phyloP scores from a whole-genome alignment of 345 rosid species.

The Salix exigua region DNA sequence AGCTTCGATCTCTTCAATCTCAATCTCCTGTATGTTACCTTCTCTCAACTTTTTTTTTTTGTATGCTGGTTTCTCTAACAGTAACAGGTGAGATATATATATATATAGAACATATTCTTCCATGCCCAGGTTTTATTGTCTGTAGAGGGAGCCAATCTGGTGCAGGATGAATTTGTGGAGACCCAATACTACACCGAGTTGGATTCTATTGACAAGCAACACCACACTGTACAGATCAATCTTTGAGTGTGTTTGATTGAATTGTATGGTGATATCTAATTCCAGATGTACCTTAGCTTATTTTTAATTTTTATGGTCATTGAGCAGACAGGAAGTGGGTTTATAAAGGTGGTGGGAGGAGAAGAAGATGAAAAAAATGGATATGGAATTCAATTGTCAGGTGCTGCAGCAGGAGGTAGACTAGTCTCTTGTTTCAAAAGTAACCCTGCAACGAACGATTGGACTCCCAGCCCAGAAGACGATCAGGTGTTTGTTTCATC shows the following conservation, averaged over 20 bases:
- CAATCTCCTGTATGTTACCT: slow-evolving; percentile 33
- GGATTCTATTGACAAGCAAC: slow-evolving; percentile 62
- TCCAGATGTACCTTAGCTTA: not conserved
- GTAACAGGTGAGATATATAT: no score
- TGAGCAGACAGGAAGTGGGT: slow-evolving; percentile 66
- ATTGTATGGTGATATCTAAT: not conserved
- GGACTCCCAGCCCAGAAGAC: slow-evolving; percentile 47
- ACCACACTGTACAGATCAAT: slow-evolving; percentile 44
- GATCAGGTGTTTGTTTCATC: slow-evolving; percentile 34
- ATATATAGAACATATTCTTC: no score
- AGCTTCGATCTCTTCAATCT: slow-evolving; percentile 53
- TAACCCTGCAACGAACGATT: slow-evolving; percentile 76
- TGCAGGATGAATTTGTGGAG: slow-evolving; percentile 56
- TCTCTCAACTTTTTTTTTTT: not conserved
- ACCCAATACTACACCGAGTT: slow-evolving; percentile 56
- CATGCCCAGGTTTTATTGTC: slow-evolving; percentile 27
- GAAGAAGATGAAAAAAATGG: slow-evolving; percentile 38
- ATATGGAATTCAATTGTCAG: slow-evolving; percentile 14
- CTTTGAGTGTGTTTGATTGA: no score
- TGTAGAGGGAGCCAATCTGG: slow-evolving; percentile 15
- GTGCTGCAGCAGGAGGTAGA: not conserved
- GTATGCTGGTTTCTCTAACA: no score
- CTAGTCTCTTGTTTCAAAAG: slow-evolving; percentile 28
- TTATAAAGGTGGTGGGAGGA: slow-evolving; percentile 43
- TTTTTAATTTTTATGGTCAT: not conserved